Evolutionary conservation across 2,329 filamentous ascomycete species (phyloP), one percentile per base, ranked within the genome.

Genomic region (Curvularia verruculosa): DNA sequence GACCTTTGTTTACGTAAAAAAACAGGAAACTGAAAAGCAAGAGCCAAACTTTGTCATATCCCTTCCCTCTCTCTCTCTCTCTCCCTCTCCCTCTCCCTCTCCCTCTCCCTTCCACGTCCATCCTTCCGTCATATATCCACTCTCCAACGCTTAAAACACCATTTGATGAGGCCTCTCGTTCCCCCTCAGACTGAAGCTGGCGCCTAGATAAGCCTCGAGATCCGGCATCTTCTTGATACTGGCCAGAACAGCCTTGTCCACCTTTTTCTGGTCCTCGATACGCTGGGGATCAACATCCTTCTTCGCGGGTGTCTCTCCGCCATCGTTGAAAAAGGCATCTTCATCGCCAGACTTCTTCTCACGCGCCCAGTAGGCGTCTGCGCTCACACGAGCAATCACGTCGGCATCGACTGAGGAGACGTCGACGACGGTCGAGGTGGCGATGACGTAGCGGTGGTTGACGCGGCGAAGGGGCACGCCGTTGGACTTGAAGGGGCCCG

Each of bases 121-220:
- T 37, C 31, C 31, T 9, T 29, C 8, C 8, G 5, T 13, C 31
- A 34, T 5, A n/a, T 34, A 34, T 15, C 13, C 31, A 34, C 9
- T 9, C 13, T 34, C 4, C 13, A 15, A 13, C 26, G 9, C 47
- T 51, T 66, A 99, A 86, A 94, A 99, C 82, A 92, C 91, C 95
- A 99, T 98, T 88, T 96, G 92, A 84, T 99, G 95, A 81, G 95
- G 95, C 87, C 93, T 92, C 87, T 99, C 94, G 79, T 94, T 93
- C 85, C 94, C 96, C 84, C 93, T 90, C 83, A 99, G 87, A 86
- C 90, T 96, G 89, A 99, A 99, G 79, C 90, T 92, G 81, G 89
- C 91, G 77, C 86, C 86, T 74, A 99, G 89, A 87, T 99, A 99
- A 82, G 88, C 90, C 80, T 89, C 84, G 73, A 99, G 89, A 82